Conservation (phyloP, 352 stramenopile species). For the Globisporangium okanoganense region DNA sequence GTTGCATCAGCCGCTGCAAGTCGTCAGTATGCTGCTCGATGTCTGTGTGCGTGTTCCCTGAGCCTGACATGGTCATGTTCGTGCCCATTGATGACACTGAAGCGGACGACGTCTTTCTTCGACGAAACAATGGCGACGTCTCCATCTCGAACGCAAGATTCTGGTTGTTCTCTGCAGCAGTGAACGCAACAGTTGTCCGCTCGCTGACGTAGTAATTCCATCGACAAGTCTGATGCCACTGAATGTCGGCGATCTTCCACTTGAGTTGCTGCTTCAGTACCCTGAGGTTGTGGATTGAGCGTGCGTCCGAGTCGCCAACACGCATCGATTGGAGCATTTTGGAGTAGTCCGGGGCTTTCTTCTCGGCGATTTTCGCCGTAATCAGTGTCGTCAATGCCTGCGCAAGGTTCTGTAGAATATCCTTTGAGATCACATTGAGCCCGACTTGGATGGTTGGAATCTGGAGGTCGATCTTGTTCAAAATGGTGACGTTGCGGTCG, state of each 20-base stretch:
- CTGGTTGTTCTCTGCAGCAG: slow-evolving; percentile 30
- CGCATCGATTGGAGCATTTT: slow-evolving; percentile 25
- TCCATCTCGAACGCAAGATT: slow-evolving; percentile 39
- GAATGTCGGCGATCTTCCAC: slow-evolving; percentile 58
- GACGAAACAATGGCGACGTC: slow-evolving; percentile 38
- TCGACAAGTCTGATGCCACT: slow-evolving; percentile 53
- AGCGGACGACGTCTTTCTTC: slow-evolving; percentile 22
- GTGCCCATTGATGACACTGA: slow-evolving; percentile 40
- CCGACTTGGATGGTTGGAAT: slow-evolving; percentile 57
- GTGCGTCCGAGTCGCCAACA: not conserved
- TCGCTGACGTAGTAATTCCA: slow-evolving; percentile 54
- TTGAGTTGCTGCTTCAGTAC: slow-evolving; percentile 44
- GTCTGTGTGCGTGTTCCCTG: slow-evolving; percentile 31
- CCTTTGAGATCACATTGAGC: slow-evolving; percentile 47
- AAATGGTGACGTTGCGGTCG: slow-evolving; percentile 31
- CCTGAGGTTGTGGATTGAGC: slow-evolving; percentile 41
- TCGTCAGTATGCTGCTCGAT: slow-evolving; percentile 43
- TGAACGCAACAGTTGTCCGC: slow-evolving; percentile 34
- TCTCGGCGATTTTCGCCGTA: slow-evolving; percentile 39
- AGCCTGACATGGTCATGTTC: slow-evolving; percentile 32
- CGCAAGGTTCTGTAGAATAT: slow-evolving; percentile 57
- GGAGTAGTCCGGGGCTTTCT: slow-evolving; percentile 30
- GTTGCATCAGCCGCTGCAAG: slow-evolving; percentile 36
- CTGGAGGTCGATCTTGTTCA: slow-evolving; percentile 46
- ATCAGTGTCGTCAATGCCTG: slow-evolving; percentile 30